These are phyloP conservation scores for Picochlorum sp. DNA, from an alignment of 139 green algal species.

Conservation along the genomic window DNA sequence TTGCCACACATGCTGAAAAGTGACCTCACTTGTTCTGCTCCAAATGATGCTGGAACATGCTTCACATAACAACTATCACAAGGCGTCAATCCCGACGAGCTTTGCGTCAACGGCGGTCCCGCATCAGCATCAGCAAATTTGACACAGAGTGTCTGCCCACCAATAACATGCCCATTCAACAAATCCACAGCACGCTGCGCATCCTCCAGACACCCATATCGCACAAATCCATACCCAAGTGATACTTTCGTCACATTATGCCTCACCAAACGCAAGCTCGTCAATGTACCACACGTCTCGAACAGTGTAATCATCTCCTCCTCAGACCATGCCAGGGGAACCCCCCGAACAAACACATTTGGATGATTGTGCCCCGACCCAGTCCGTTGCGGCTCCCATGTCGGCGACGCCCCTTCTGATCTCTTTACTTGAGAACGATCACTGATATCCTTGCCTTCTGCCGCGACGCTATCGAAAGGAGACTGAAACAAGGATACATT, in stretches of 20 bases:
- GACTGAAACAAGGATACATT: too few relatives aligned
- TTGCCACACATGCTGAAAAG: constrained; percentile 23
- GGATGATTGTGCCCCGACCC: neutral
- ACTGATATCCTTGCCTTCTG: neutral
- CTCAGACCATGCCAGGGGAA: constrained; percentile 31
- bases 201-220: constrained; percentile 11
- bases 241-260: constrained; percentile 27
- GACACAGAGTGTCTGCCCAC: constrained; percentile 32
- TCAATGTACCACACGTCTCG: constrained; percentile 18
- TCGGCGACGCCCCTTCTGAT: too few relatives aligned
- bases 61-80: constrained; percentile 33
- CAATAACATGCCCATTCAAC: constrained; percentile 19
- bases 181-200: constrained; percentile 21
- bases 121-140: constrained; percentile 37
- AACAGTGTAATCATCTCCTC: constrained; percentile 25
- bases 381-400: too few relatives aligned
- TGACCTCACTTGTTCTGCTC: constrained; percentile 18
- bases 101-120: constrained; percentile 15
- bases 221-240: constrained; percentile 35
- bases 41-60: constrained; percentile 26
- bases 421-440: too few relatives aligned
- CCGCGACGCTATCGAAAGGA: neutral
- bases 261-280: constrained; percentile 22
- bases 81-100: constrained; percentile 25
- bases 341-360: constrained; percentile 28